Evolutionary conservation across 805 yeast genomes (phyloP), one percentile per base, ranked within the genome.

Genomic region (Hanseniaspora lindneri): DNA sequence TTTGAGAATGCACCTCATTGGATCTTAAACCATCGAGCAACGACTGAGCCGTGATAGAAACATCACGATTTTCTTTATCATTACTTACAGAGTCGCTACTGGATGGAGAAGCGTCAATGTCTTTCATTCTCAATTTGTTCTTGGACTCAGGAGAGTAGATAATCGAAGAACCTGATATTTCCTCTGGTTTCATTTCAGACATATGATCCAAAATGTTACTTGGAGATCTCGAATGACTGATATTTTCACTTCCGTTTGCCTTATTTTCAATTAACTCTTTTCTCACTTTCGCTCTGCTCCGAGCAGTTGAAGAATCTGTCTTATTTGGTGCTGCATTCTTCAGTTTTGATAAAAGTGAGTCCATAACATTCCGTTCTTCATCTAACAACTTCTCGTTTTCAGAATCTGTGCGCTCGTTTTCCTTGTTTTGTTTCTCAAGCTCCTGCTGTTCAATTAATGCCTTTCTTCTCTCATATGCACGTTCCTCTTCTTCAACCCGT

Each of bases 281-380:
- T 54, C 87, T 75, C 50, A 85, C 81, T 55, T 79, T 69, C 1
- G 89, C 94, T 47, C 92, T 71, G 56, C 85, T 77, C 56, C 94
- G 71, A 0, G 95, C 94, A 3, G 86, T 75, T 2, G 84, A 69
- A 1, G 92, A 76, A 53, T 87, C 92, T 5, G 14, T 23, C 5
- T 84, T 78, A 4, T 78, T 66, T 10, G 92, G 83, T 1, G 89
- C 94, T 0, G 92, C 84, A 16, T 88, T 87, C 59, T 87, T 81
- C 58, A 92, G 73, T 58, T 83, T 85, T 61, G 87, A 94, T 51
- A 92, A 71, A 42, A 92, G 69, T 30, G 81, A 76, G 61, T 92
- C 98, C 83, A 92, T 86, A 36, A 86, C 78, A 11, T 69, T 75
- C 42, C 65, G 58, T 11, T 50, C 47, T 21, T 52, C 53, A 28